These are phyloP conservation scores for Sporothrix pallida DNA, from an alignment of 2,329 filamentous ascomycete genomes.

Conservation along the genomic window DNA sequence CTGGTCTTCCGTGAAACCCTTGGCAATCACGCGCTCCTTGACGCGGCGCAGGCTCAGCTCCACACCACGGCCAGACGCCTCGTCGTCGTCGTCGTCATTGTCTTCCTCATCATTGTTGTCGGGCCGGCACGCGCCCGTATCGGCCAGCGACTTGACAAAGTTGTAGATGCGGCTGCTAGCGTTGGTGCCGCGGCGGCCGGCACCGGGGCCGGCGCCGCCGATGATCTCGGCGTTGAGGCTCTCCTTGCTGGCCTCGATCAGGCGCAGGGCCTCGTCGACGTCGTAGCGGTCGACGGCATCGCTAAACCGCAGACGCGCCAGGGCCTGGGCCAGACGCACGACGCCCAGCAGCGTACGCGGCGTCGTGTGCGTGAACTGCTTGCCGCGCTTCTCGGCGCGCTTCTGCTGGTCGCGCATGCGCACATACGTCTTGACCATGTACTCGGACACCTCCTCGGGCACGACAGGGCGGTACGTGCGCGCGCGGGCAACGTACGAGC, in stretches of 20 bases:
- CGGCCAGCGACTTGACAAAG: conserved; percentile 85
- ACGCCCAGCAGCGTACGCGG: conserved; percentile 92
- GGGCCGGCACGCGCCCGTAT: conserved; percentile 82
- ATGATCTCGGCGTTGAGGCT: conserved; percentile 80
- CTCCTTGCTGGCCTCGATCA: conserved; percentile 93
- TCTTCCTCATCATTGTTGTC: conserved; percentile 66
- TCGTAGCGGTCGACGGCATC: conserved; percentile 86
- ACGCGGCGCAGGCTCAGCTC: conserved; percentile 89
- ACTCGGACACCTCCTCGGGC: conserved; percentile 85
- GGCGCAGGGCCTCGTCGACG: conserved; percentile 89
- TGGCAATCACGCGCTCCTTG: conserved; percentile 88
- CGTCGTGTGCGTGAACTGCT: conserved; percentile 92
- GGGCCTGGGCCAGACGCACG: conserved; percentile 88
- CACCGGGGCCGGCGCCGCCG: conserved; percentile 51
- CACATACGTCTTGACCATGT: conserved; percentile 96
- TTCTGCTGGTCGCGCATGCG: conserved; percentile 91
- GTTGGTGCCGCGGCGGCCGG: conserved; percentile 71
- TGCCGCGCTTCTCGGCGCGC: conserved; percentile 86
- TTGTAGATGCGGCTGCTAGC: conserved; percentile 93
- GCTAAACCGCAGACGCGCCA: conserved; percentile 89
- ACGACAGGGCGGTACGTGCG: conserved; percentile 87
- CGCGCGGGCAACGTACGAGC: conserved; percentile 93
- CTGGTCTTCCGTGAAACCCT: conserved; percentile 96
- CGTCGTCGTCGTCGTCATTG: conserved; percentile 58
- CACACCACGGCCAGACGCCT: conserved; percentile 47